Evolutionary conservation across 495 filamentous ascomycete species (phyloP).

Genomic region (Glonium stellatum): DNA sequence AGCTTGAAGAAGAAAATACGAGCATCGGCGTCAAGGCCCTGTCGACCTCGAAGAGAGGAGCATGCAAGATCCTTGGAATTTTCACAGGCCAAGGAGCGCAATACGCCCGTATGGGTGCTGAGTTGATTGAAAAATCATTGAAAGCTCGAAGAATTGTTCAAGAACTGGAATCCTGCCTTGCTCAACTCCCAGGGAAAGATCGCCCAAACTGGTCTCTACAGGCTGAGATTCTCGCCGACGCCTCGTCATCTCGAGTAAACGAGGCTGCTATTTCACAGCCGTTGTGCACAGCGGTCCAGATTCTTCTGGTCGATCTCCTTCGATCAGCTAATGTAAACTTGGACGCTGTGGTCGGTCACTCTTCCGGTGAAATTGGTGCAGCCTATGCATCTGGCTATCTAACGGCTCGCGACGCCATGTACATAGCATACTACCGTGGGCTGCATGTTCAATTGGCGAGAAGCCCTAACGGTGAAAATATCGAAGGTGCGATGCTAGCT

Average conservation of each 20-base stretch:
- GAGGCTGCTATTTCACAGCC: slow-evolving; percentile 10
- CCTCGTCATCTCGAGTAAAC: not conserved
- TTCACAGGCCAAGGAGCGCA: slow-evolving; percentile 66
- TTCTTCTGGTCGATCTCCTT: slow-evolving; percentile 16
- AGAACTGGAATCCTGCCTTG: too few species aligned
- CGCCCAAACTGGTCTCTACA: not conserved
- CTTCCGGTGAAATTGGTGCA: slow-evolving; percentile 20
- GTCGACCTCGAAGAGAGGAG: too few species aligned
- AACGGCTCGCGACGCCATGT: not conserved
- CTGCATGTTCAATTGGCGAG: not conserved
- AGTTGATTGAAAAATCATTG: slow-evolving; percentile 21
- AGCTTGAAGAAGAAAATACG: not conserved
- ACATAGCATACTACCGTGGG: slow-evolving; percentile 2
- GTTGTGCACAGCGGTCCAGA: slow-evolving; percentile 9
- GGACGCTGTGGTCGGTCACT: slow-evolving; percentile 14
- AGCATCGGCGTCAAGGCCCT: not conserved
- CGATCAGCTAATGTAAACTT: slow-evolving; percentile 1
- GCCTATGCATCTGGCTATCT: slow-evolving; percentile 15
- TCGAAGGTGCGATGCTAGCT: slow-evolving; percentile 1
- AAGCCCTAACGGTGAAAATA: not conserved
- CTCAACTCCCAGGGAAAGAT: not conserved
- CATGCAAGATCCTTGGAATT: slow-evolving; percentile 17
- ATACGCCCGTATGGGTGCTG: slow-evolving; percentile 53
- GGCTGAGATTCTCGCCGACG: not conserved
- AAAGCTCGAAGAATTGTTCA: slow-evolving; percentile 27